Evolutionary conservation across 176 grass and related monocot species (phyloP), one percentile per base, ranked within the genome.

Genomic region (Miscanthus lutarioriparius): DNA sequence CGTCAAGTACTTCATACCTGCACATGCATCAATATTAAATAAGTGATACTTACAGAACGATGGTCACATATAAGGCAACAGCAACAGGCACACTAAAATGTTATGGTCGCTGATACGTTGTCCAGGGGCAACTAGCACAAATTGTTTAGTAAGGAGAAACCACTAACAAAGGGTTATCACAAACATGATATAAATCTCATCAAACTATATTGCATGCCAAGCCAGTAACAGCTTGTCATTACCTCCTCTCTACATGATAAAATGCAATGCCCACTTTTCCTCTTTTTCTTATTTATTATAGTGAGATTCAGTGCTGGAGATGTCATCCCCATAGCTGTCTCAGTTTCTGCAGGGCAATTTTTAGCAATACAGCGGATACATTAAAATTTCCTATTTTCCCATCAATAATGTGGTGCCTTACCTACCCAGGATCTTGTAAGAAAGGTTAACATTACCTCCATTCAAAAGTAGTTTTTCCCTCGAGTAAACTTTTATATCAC

Each of bases 1-100:
- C 96, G 8, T 98, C 96, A 79, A 98, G 79, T 63, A 98, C 91
- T 85, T 98, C 91, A 90, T 86, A 95, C 87, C 93, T 98, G 87
- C 41, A 90, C 45, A 86, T 86, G 74, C 80, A 76, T 73, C 72
- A 81, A 75, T 72, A 92, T 45, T 30, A 19, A 43, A 72, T 82
- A 20, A 67, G 73, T 78, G 66, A 75, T 77, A 44, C 32, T 75
- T n/a, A 70, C 20, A 71, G 30, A 32, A 8, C 64, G n/a, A 54
- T 59, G 40, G 48, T 67, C n/a, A 72, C 39, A 72, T 72, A 72
- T 72, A 72, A 44, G 22, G n/a, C 40, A 72, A 25, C 58, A n/a
- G 5, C 6, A 53, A 53, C 35, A 70, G 19, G 9, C 67, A 70
- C 66, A 37, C 32, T 37, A 38, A 68, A 68, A 68, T 37, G 17